phyloP scores from a whole-genome alignment of 345 rosid species.

The Sisymbrium altissimum region DNA sequence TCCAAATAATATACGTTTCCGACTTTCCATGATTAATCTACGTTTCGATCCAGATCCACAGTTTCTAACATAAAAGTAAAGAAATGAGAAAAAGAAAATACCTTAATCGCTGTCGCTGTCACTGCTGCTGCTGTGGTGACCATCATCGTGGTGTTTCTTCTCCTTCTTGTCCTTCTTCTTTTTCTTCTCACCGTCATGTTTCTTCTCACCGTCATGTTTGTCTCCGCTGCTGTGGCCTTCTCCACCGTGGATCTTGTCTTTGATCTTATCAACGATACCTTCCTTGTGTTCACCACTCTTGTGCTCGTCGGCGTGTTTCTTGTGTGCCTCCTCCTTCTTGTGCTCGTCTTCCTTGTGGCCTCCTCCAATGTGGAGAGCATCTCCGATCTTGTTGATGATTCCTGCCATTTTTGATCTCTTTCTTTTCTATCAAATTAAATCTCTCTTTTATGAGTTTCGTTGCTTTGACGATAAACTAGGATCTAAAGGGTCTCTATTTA shows the following conservation, averaged over 20 bases:
- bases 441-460: background rate
- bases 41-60: background rate
- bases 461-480: constrained; percentile 6
- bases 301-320: constrained; percentile 29
- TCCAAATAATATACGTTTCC: background rate
- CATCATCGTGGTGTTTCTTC: constrained; percentile 40
- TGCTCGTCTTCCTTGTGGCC: constrained; percentile 35
- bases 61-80: background rate
- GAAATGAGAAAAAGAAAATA: background rate
- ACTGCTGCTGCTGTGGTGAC: constrained; percentile 57
- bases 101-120: constrained; percentile 67
- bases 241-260: constrained; percentile 45
- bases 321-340: constrained; percentile 42
- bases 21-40: background rate
- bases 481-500: constrained; percentile 22
- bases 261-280: constrained; percentile 43
- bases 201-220: constrained; percentile 30
- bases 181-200: constrained; percentile 33
- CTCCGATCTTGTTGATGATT: constrained; percentile 60
- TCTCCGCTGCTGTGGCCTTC: constrained; percentile 24
- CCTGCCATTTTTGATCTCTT: constrained; percentile 44
- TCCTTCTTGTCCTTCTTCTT: constrained; percentile 51
- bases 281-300: constrained; percentile 45
- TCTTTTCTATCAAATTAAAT: background rate
- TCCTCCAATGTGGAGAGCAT: constrained; percentile 67